Percentiles rank a stretch among this genome's conserved stretches.
Evolutionary conservation across 2,329 filamentous ascomycete genomes (phyloP).

Genomic region (Claviceps lovelessii): DNA sequence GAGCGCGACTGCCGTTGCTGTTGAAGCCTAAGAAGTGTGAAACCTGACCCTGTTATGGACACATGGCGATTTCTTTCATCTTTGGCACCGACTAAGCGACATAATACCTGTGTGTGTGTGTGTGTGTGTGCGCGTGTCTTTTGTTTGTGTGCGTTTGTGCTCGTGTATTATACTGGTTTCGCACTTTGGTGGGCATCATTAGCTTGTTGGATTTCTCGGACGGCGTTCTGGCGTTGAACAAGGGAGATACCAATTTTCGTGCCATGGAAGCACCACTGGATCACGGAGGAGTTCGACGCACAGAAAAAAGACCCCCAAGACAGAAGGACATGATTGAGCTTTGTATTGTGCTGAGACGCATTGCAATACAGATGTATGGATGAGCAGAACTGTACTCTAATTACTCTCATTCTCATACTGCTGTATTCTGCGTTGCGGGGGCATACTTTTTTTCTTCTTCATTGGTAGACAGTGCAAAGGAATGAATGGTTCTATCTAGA

Average conservation of each 20-base stretch:
- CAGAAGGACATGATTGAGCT: constrained; percentile 9
- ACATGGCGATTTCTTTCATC: background rate
- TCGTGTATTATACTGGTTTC: constrained; percentile 22
- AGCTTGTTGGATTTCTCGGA: constrained; percentile 15
- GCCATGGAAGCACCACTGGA: constrained; percentile 10
- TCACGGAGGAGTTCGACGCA: constrained; percentile 6
- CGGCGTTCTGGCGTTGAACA: constrained; percentile 16
- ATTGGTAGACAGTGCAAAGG: background rate
- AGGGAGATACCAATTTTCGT: constrained; percentile 24
- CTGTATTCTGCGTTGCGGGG: background rate
- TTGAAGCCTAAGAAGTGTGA: constrained; percentile 18
- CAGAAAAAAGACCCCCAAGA: background rate
- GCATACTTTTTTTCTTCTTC: background rate
- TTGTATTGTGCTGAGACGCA: background rate
- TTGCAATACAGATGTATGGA: background rate
- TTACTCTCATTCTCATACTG: background rate
- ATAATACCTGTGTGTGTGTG: constrained; percentile 1
- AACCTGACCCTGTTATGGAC: constrained; percentile 5
- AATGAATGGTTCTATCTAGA: constrained; percentile 2
- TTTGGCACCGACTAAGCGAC: background rate
- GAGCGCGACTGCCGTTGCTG: constrained; percentile 20
- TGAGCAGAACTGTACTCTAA: background rate
- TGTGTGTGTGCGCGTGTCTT: background rate
- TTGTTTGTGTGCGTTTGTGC: constrained; percentile 2
- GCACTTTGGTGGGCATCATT: constrained; percentile 17